Conservation (phyloP, 2,329 filamentous ascomycete genomes). For the Chaetomiaceae sp. region DNA sequence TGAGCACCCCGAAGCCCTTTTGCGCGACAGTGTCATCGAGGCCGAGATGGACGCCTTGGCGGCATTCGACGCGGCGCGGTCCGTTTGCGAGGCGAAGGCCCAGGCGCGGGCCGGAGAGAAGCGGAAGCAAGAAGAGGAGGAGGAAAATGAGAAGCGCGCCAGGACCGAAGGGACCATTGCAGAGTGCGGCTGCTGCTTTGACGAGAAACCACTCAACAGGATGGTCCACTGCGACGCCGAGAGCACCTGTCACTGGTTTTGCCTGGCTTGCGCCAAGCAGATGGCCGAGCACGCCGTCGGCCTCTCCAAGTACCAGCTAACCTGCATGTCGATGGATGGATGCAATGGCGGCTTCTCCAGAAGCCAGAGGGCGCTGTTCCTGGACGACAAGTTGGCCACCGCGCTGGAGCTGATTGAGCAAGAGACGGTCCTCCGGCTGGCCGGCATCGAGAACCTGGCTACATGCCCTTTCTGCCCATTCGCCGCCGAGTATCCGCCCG, state of each 20-base stretch:
- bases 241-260: conserved; percentile 61
- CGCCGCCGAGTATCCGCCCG: conserved; percentile 66
- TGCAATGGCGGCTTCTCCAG: conserved; percentile 60
- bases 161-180: conserved; percentile 47
- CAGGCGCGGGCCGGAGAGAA: conserved; percentile 25
- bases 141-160: conserved; percentile 39
- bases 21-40: conserved; percentile 3
- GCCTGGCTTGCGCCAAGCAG: conserved; percentile 58
- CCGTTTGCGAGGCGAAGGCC: conserved; percentile 28
- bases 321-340: conserved; percentile 65
- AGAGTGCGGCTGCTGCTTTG: conserved; percentile 73
- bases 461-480: conserved; percentile 80
- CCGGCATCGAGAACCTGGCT: conserved; percentile 66
- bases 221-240: conserved; percentile 66
- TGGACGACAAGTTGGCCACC: conserved; percentile 53
- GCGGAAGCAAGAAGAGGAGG: conserved; percentile 34
- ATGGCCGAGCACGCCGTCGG: conserved; percentile 68
- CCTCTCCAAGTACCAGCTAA: conserved; percentile 60
- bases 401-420: conserved; percentile 69
- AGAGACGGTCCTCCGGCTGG: conserved; percentile 62
- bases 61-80: conserved; percentile 39
- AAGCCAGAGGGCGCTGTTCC: conserved; percentile 50
- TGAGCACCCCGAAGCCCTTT: conserved; percentile 22
- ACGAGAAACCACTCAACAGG: conserved; percentile 60
- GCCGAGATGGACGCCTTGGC: conserved; percentile 32